These are phyloP conservation scores for Acanthamoeba castellanii DNA, from an alignment of 208 protist species.

Conservation along the genomic window DNA sequence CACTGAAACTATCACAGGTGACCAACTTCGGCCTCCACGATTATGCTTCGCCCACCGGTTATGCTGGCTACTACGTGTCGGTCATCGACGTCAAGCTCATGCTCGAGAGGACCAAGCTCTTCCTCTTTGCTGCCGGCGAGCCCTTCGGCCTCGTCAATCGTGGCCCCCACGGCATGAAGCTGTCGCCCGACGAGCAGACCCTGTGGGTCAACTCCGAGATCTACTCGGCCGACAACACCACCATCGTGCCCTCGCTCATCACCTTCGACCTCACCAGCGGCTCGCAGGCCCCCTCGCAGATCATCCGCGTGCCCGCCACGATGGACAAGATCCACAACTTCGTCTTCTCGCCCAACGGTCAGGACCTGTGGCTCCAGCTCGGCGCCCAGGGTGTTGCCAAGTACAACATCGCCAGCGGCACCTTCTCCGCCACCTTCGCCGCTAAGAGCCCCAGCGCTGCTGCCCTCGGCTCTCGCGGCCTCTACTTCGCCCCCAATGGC, in stretches of 20 bases:
- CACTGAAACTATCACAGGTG: no score
- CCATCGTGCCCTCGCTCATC: neutral
- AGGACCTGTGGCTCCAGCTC: neutral
- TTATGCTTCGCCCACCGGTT: neutral
- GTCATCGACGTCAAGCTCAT: neutral
- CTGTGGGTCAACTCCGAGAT: slow-evolving; percentile 50
- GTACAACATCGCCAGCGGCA: neutral
- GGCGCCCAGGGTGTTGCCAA: neutral
- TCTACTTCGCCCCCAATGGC: neutral
- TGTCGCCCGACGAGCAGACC: neutral
- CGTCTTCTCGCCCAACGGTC: neutral
- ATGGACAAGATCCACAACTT: slow-evolving; percentile 48
- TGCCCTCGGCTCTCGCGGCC: neutral
- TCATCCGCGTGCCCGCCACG: neutral
- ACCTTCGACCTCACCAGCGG: slow-evolving; percentile 11
- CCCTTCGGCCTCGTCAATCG: neutral
- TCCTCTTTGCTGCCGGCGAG: neutral
- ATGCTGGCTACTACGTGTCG: neutral
- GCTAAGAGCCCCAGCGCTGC: neutral
- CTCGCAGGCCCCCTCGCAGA: neutral
- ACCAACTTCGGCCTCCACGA: slow-evolving; percentile 2
- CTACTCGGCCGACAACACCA: neutral
- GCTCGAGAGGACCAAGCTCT: neutral
- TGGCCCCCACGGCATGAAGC: slow-evolving; percentile 1
- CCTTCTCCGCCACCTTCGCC: neutral